Base-by-base conservation (phyloP, 768 basidiomycete species). In the Udeniomyces megalosporus region DNA sequence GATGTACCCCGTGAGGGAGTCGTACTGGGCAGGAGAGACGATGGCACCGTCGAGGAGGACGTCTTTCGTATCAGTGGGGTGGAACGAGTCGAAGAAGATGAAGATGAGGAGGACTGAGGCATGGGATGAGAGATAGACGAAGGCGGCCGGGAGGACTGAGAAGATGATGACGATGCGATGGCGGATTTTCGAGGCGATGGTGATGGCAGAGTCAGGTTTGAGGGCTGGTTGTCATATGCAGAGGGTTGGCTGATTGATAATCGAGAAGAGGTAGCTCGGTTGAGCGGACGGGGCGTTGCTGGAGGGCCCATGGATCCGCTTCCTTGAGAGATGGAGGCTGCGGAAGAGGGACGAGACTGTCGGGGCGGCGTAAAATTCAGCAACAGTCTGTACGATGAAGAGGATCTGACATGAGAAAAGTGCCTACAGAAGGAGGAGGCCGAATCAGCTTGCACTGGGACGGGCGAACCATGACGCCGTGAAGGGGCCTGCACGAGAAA, bases 391-490 rank as follows among this genome's bases (percentile, higher is more conserved):
- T n/a, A n/a, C n/a, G n/a, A n/a, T n/a, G n/a, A n/a, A 46, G 24
- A 12, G 65, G 17, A 15, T 35, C 38, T n/a, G n/a, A n/a, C n/a
- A n/a, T n/a, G n/a, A n/a, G n/a, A n/a, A n/a, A 44, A 29, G 32
- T 46, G 35, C 48, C 32, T 51, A 50, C 67, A 60, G 56, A 66
- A 51, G 42, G 48, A 61, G 61, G 67, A 65, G 71, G 34, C 31
- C 74, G 75, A 28, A 83, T 73, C 4, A 79, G 69, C 71, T 81
- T 87, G 66, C 96, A 86, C 72, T 89, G 86, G 70, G 85, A 85
- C 0, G 86, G 81, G 38, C 87, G 79, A 5, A 96, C 84, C 71
- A 99, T 97, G 31, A 97, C 85, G 51, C 95, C 95, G 75, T 87
- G 76, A 32, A 77, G 77, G 51, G 78, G 76, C 69, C 79, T 80